A percentile compares a stretch with the other conserved stretches of the same genome.
These are phyloP conservation scores for Mucor sp. DNA, from an alignment of 371 early-diverging fungal species.

Conservation along the genomic window DNA sequence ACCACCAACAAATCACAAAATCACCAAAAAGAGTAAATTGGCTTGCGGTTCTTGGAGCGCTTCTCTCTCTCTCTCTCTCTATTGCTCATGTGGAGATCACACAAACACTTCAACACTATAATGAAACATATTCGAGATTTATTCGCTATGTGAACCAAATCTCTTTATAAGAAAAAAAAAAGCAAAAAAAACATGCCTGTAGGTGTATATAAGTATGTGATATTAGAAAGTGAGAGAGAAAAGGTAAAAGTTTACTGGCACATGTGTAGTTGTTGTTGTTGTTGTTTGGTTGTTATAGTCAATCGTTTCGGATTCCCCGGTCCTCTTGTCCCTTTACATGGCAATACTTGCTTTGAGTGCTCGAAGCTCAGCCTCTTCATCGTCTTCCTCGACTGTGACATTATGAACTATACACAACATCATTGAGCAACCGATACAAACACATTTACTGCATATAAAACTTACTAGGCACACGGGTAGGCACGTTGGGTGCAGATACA, in stretches of 20 bases:
- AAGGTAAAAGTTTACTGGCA: neutral
- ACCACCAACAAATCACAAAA: conserved; percentile 7
- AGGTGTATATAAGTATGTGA: neutral
- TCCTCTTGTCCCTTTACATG: conserved; percentile 7
- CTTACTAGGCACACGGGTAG: conserved; percentile 69
- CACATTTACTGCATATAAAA: conserved; percentile 2
- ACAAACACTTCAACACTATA: neutral
- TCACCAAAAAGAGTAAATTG: conserved; percentile 1
- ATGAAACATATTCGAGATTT: neutral
- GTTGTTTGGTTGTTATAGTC: neutral
- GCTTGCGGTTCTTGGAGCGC: neutral
- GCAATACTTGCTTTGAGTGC: conserved; percentile 83
- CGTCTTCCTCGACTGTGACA: conserved; percentile 62
- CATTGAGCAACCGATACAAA: neutral
- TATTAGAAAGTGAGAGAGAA: neutral
- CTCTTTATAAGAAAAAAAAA: neutral
- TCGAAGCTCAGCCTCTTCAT: conserved; percentile 88
- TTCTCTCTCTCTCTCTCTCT: neutral
- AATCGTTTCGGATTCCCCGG: neutral
- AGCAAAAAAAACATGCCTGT: neutral
- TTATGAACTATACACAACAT: conserved; percentile 1
- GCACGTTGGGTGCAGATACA: conserved; percentile 62
- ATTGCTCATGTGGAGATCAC: neutral
- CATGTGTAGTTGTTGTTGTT: neutral
- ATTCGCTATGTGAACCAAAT: neutral